Percentiles rank a stretch among this genome's conserved stretches.
Evolutionary conservation across 345 rosid species (phyloP).

Genomic region (Sonneratia alba): DNA sequence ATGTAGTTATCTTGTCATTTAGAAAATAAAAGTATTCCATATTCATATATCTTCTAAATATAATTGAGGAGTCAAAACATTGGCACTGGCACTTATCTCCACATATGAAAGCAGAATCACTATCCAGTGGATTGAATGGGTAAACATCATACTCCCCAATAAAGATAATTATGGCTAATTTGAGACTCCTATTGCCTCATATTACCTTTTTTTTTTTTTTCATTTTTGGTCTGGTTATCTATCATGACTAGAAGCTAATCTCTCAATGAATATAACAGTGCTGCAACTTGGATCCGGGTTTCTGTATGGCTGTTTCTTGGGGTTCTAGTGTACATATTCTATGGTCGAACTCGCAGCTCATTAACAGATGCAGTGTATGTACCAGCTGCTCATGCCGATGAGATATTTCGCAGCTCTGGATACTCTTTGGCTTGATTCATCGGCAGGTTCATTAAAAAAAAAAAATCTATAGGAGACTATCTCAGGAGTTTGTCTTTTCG

Average conservation of each 20-base stretch:
- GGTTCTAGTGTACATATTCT: slow-evolving; percentile 48
- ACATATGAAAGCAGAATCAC: background rate
- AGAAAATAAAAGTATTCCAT: background rate
- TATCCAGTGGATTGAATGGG: too few species aligned
- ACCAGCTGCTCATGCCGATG: slow-evolving; percentile 45
- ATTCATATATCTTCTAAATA: background rate
- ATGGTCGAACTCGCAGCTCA: slow-evolving; percentile 64
- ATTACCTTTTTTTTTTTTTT: background rate
- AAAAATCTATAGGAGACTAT: background rate
- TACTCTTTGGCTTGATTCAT: slow-evolving; percentile 22
- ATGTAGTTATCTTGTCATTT: background rate
- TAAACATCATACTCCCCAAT: too few species aligned
- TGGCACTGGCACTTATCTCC: too few species aligned
- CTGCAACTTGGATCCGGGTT: slow-evolving; percentile 71
- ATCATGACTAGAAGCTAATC: too few species aligned
- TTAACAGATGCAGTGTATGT: slow-evolving; percentile 60
- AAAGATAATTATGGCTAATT: too few species aligned
- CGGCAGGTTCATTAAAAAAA: background rate
- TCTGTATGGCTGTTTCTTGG: slow-evolving; percentile 64
- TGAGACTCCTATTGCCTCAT: background rate
- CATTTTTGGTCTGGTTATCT: too few species aligned
- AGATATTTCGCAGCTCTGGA: slow-evolving; percentile 41
- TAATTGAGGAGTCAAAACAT: too few species aligned
- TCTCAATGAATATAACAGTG: slow-evolving; percentile 17
- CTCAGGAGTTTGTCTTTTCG: background rate